Evolutionary conservation across 2,329 filamentous ascomycete species (phyloP), one percentile per base, ranked within the genome.

Genomic region (Massarina eburnea): DNA sequence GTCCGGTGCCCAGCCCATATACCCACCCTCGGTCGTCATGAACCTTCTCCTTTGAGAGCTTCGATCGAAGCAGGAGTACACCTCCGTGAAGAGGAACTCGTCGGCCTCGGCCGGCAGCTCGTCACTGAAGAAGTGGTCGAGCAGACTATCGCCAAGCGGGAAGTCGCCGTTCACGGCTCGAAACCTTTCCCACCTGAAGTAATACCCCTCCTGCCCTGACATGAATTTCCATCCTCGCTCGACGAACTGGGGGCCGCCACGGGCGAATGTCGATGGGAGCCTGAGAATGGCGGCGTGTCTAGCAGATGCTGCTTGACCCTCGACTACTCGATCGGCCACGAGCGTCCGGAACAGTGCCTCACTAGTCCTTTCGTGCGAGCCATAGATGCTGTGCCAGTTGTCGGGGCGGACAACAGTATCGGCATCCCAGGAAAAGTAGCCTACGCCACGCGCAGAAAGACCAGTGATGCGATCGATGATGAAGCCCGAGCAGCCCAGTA

Each of bases 1-100:
- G 24, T 46, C 46, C 4, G 46, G 46, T 15, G 46, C 46, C 46
- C 46, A 49, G 12, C 46, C 46, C 6, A 49, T 18, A 22, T 20
- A 39, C 24, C 46, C 46, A 3, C 33, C 37, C 12, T 39, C 29
- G 2, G 42, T 46, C 6, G 33, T 35, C 43, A 49, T 49, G 21
- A 49, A 37, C 21, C 39, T 24, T 15, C 35, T 15, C 19, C 29
- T 30, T 42, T 39, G 32, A 8, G 32, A 7, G n/a, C 18, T 45
- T 8, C 43, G 22, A n/a, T 46, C 38, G 15, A 35, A 15, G 15
- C 37, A 32, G 3, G 37, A 29, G 20, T 41, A 49, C 3, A 49
- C 46, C 22, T 49, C 46, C 5, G 26, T 45, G 24, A 24, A 41
- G 29, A 33, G 27, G 17, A n/a, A 45, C 30, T 49, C 46, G 9